Conservation (phyloP, 345 rosid species). For the Linum trigynum region DNA sequence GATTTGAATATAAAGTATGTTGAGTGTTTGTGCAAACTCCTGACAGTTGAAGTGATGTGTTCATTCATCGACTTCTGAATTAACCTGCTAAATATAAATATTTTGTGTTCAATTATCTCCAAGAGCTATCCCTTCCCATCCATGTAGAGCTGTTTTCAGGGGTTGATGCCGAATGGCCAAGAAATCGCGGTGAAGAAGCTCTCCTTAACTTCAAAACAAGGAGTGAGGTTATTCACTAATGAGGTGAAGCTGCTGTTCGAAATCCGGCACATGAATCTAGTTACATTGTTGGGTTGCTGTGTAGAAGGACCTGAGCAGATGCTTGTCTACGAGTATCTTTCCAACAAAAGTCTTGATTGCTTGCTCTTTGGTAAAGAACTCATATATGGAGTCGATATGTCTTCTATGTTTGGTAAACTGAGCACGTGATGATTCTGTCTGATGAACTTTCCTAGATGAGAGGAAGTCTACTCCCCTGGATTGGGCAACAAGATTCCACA, state of each 20-base stretch:
- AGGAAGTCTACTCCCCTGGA: slow-evolving; percentile 16
- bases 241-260: slow-evolving; percentile 21
- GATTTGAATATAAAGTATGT: too few relatives aligned
- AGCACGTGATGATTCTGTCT: neutral
- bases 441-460: slow-evolving; percentile 10
- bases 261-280: slow-evolving; percentile 23
- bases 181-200: slow-evolving; percentile 26
- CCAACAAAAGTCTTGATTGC: too few relatives aligned
- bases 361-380: slow-evolving; percentile 16
- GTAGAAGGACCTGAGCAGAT: slow-evolving; percentile 22
- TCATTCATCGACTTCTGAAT: too few relatives aligned
- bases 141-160: slow-evolving; percentile 6
- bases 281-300: too few relatives aligned
- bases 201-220: too few relatives aligned
- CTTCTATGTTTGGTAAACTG: neutral
- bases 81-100: too few relatives aligned
- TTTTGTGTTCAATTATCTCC: too few relatives aligned
- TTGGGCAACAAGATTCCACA: slow-evolving; percentile 17
- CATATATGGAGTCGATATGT: neutral
- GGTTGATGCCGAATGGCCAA: slow-evolving; percentile 21
- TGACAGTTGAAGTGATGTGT: too few relatives aligned
- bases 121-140: neutral
- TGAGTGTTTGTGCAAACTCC: neutral
- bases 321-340: slow-evolving; percentile 28
- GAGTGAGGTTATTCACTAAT: slow-evolving; percentile 18